Conservation (phyloP, 768 basidiomycete genomes). For the Psilocybe subaeruginosa region DNA sequence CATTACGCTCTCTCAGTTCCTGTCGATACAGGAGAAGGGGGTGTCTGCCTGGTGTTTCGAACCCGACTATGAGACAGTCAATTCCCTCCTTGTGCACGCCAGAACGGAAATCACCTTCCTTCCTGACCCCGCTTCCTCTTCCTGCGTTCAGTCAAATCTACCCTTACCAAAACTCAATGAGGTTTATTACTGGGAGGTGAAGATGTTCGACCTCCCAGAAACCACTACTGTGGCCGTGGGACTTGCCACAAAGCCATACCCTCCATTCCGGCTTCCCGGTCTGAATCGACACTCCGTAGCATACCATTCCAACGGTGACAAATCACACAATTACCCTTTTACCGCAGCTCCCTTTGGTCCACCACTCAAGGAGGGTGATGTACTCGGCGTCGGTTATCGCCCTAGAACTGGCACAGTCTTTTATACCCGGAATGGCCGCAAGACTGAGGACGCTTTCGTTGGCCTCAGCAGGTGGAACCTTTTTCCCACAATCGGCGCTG, state of each 20-base stretch:
- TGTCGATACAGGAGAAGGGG: conserved; percentile 99
- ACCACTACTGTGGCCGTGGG: conserved; percentile 91
- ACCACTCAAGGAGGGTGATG: conserved; percentile 88
- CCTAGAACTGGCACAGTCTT: conserved; percentile 98
- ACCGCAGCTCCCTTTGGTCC: conserved; percentile 84
- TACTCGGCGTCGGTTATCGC: conserved; percentile 93
- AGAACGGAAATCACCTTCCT: conserved; percentile 98
- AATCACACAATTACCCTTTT: conserved; percentile 97
- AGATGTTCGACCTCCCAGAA: conserved; percentile 96
- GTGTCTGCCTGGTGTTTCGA: conserved; percentile 99
- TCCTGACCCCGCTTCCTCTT: conserved; percentile 91
- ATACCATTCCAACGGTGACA: conserved; percentile 96
- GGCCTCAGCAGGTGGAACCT: conserved; percentile 91
- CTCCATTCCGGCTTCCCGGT: conserved; percentile 91
- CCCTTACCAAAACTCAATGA: conserved; percentile 98
- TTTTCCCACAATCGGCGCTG: conserved; percentile 96
- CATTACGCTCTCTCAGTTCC: conserved; percentile 97
- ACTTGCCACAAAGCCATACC: conserved; percentile 96
- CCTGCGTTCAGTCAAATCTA: conserved; percentile 94
- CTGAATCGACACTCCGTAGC: conserved; percentile 86
- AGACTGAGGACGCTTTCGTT: conserved; percentile 94
- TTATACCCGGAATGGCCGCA: conserved; percentile 97
- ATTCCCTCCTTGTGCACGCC: conserved; percentile 90
- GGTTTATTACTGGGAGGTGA: conserved; percentile 99
- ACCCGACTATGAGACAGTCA: conserved; percentile 95